phyloP scores from a whole-genome alignment of 2,329 filamentous ascomycete genomes.

The Didymella lethalis region DNA sequence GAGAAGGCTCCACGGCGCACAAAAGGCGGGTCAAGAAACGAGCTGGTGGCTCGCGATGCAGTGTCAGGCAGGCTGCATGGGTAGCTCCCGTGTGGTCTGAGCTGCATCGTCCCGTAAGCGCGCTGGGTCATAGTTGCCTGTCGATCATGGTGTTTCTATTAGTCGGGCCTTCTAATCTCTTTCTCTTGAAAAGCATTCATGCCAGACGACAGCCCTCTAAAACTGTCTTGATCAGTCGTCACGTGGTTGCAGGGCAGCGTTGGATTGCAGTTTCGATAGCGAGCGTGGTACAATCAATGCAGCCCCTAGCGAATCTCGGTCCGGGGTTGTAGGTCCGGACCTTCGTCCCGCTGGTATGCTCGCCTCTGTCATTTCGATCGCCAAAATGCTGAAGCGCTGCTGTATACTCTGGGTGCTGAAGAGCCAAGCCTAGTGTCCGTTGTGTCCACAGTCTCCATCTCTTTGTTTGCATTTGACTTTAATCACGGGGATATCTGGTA shows the following conservation, averaged over 20 bases:
- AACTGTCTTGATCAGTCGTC: constrained; percentile 4
- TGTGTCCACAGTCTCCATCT: not conserved
- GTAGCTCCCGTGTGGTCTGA: constrained; percentile 32
- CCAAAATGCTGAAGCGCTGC: not conserved
- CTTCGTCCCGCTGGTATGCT: constrained; percentile 7
- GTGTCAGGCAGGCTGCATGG: constrained; percentile 25
- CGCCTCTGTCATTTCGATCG: not conserved
- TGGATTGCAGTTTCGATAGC: constrained; percentile 18
- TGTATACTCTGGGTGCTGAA: not conserved
- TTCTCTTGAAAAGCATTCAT: not conserved
- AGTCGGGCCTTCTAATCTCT: constrained; percentile 8
- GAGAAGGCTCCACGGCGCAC: constrained; percentile 31
- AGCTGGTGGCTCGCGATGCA: constrained; percentile 28
- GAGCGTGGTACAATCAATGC: constrained; percentile 17
- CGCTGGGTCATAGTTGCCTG: constrained; percentile 11
- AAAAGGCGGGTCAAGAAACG: constrained; percentile 34
- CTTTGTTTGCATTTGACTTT: constrained; percentile 8
- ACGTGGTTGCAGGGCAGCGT: constrained; percentile 8
- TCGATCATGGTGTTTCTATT: constrained; percentile 12
- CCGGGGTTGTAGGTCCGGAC: constrained; percentile 8
- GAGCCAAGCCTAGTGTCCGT: not conserved
- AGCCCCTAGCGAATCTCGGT: constrained; percentile 9
- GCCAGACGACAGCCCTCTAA: not conserved
- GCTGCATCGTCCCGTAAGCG: constrained; percentile 36
- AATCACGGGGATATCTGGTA: constrained; percentile 2